Evolutionary conservation across 495 filamentous ascomycete genomes (phyloP).

Genomic region (Neurospora sp.): DNA sequence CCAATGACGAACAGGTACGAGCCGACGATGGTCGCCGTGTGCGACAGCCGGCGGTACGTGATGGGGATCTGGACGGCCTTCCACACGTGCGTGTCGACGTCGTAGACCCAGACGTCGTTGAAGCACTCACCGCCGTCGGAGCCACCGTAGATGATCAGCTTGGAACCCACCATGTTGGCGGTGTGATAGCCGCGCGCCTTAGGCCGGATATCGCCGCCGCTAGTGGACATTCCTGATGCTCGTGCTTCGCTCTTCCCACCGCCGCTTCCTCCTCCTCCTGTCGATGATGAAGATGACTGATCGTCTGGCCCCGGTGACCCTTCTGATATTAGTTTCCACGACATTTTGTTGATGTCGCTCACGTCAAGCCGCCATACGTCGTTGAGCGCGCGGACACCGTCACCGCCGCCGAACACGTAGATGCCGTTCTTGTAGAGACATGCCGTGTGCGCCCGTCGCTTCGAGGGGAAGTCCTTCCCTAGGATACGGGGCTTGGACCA

Average conservation of each 20-base stretch:
- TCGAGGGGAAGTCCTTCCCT: slow-evolving; percentile 41
- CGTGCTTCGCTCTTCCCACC: neutral
- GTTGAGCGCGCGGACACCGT: slow-evolving; percentile 54
- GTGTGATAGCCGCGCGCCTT: slow-evolving; percentile 58
- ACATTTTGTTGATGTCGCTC: slow-evolving; percentile 49
- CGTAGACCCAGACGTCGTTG: slow-evolving; percentile 59
- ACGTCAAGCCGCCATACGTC: slow-evolving; percentile 60
- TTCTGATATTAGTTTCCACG: slow-evolving; percentile 48
- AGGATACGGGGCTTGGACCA: slow-evolving; percentile 47
- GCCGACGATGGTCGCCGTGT: slow-evolving; percentile 55
- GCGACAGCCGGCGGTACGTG: slow-evolving; percentile 48
- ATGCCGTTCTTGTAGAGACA: slow-evolving; percentile 58
- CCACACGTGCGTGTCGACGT: slow-evolving; percentile 47
- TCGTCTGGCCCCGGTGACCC: slow-evolving; percentile 13
- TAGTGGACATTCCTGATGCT: neutral
- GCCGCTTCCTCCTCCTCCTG: neutral
- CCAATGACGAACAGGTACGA: slow-evolving; percentile 57
- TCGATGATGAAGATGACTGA: slow-evolving; percentile 2
- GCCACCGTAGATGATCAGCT: slow-evolving; percentile 57
- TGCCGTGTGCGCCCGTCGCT: slow-evolving; percentile 52
- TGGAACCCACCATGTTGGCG: slow-evolving; percentile 57
- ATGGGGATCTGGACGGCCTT: slow-evolving; percentile 40
- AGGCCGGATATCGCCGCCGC: slow-evolving; percentile 28
- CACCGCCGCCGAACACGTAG: slow-evolving; percentile 57
- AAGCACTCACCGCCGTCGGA: slow-evolving; percentile 59